phyloP scores from a whole-genome alignment of 148 eudicot species.

The Simmondsia chinensis region DNA sequence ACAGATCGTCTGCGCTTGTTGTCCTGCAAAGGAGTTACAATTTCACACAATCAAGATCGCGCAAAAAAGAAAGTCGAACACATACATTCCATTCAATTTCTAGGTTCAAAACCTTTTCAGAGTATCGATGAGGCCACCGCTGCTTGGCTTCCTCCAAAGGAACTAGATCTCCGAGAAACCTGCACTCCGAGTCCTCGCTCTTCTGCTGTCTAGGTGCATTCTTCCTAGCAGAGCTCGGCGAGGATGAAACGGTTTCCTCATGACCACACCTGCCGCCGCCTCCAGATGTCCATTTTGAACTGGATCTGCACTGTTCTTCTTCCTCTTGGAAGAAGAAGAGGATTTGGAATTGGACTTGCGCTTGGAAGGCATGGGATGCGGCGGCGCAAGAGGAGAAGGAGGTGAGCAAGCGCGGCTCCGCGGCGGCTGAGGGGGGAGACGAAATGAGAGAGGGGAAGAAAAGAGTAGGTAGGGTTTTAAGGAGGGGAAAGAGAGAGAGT shows the following conservation, averaged over 20 bases:
- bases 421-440: not conserved
- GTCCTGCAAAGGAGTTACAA: too few species aligned
- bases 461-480: not conserved
- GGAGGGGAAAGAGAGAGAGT: not conserved
- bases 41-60: not conserved
- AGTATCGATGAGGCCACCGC: slow-evolving; percentile 49
- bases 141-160: slow-evolving; percentile 25
- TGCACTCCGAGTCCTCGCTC: slow-evolving; percentile 7
- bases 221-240: not conserved
- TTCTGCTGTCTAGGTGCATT: not conserved
- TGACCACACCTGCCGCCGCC: not conserved
- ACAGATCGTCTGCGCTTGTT: too few species aligned
- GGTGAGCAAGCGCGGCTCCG: not conserved
- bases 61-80: not conserved
- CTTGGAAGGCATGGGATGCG: slow-evolving; percentile 10
- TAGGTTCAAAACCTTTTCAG: slow-evolving; percentile 1
- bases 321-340: not conserved
- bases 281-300: too few species aligned
- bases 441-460: not conserved
- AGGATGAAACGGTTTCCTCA: not conserved
- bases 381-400: not conserved
- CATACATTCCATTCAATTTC: not conserved
- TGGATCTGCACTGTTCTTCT: too few species aligned
- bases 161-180: slow-evolving; percentile 35
- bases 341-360: slow-evolving; percentile 10